Conservation (phyloP, 768 basidiomycete species). For the Galerina sulciceps region DNA sequence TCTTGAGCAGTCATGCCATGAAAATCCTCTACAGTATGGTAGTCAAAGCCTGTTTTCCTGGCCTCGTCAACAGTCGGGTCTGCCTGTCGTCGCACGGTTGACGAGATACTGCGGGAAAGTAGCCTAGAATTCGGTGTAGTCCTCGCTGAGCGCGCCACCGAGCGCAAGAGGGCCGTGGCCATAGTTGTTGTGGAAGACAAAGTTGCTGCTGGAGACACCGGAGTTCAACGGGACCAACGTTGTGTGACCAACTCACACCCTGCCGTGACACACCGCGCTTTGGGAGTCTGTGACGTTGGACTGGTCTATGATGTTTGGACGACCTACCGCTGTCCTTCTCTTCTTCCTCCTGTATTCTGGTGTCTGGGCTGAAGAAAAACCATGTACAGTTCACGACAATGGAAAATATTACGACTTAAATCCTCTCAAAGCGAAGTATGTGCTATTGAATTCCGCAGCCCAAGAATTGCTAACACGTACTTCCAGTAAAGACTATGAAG, state of each 20-base stretch:
- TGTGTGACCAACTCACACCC: slow-evolving; percentile 16
- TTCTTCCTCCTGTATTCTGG: slow-evolving; percentile 10
- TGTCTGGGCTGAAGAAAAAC: slow-evolving; percentile 46
- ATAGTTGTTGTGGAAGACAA: slow-evolving; percentile 44
- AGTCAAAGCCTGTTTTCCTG: slow-evolving; percentile 59
- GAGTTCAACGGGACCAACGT: slow-evolving; percentile 41
- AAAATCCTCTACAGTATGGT: slow-evolving; percentile 82
- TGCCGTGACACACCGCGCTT: slow-evolving; percentile 17
- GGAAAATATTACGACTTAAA: slow-evolving; percentile 72
- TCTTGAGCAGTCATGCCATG: slow-evolving; percentile 80
- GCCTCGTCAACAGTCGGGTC: slow-evolving; percentile 31
- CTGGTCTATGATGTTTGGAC: slow-evolving; percentile 8
- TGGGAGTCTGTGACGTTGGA: background rate
- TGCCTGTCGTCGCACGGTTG: slow-evolving; percentile 30
- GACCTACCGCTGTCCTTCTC: slow-evolving; percentile 10
- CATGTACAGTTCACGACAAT: slow-evolving; percentile 62
- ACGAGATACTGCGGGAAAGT: slow-evolving; percentile 40
- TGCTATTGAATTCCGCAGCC: slow-evolving; percentile 4
- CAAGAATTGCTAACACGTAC: slow-evolving; percentile 9
- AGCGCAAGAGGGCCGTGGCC: slow-evolving; percentile 70
- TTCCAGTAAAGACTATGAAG: slow-evolving; percentile 66
- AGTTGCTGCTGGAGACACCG: slow-evolving; percentile 28
- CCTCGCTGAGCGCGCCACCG: slow-evolving; percentile 53
- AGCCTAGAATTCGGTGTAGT: slow-evolving; percentile 30
- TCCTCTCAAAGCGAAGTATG: slow-evolving; percentile 61